phyloP scores from a whole-genome alignment of 768 basidiomycete species.

The Pulveroboletus sp. region DNA sequence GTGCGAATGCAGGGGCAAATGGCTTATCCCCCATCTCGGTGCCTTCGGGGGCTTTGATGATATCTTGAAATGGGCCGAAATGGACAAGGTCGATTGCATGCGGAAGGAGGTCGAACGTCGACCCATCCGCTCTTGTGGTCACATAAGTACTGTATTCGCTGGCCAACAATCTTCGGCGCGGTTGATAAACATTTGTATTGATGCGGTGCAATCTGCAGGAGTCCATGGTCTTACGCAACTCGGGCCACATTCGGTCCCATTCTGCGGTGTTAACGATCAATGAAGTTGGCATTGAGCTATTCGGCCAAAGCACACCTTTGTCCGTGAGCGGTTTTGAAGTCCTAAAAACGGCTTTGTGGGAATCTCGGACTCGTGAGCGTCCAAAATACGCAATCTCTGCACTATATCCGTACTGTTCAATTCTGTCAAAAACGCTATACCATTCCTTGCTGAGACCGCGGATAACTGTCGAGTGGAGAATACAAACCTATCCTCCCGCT shows the following conservation, averaged over 20 bases:
- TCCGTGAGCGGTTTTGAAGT: constrained; percentile 2
- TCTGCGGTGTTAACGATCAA: neutral
- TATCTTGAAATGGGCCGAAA: constrained; percentile 5
- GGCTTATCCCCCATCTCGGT: neutral
- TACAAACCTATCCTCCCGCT: neutral
- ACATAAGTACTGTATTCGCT: neutral
- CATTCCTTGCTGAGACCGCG: neutral
- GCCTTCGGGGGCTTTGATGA: constrained; percentile 5
- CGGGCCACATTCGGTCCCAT: constrained; percentile 11
- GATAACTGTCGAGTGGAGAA: neutral
- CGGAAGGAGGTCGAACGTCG: constrained; percentile 8
- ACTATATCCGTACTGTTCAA: constrained; percentile 4
- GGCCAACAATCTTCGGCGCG: constrained; percentile 2
- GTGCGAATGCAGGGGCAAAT: constrained; percentile 7
- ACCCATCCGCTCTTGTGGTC: neutral
- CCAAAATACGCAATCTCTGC: neutral
- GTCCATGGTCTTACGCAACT: neutral
- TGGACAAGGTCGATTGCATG: constrained; percentile 3
- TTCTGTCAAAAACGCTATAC: constrained; percentile 7
- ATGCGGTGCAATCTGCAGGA: neutral
- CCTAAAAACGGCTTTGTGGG: neutral
- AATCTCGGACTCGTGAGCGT: neutral
- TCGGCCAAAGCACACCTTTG: constrained; percentile 1
- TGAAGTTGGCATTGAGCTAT: no score
- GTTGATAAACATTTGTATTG: neutral